These are phyloP conservation scores for Millerago galiae DNA, from an alignment of 805 yeast genomes.

Conservation along the genomic window DNA sequence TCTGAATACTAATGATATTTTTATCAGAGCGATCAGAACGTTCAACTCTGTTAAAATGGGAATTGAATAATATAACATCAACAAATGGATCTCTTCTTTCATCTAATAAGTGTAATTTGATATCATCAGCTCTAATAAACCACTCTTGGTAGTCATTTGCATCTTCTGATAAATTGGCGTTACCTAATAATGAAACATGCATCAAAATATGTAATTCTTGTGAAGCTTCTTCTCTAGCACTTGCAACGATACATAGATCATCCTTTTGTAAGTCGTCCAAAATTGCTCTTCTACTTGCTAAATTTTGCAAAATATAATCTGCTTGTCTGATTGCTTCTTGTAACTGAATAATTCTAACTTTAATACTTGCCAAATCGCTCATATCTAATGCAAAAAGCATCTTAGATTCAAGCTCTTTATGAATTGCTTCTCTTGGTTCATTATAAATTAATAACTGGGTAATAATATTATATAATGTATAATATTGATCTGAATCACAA, in stretches of 20 bases:
- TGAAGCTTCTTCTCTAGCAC: slow-evolving; percentile 29
- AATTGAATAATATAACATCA: slow-evolving; percentile 59
- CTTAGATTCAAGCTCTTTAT: slow-evolving; percentile 57
- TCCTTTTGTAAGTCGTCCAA: slow-evolving; percentile 43
- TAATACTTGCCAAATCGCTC: slow-evolving; percentile 47
- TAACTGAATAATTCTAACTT: slow-evolving; percentile 39
- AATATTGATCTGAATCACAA: slow-evolving; percentile 71
- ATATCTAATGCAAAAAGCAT: slow-evolving; percentile 66
- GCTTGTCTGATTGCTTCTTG: slow-evolving; percentile 43
- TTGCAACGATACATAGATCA: slow-evolving; percentile 36
- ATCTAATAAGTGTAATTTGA: slow-evolving; percentile 64
- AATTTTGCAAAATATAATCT: slow-evolving; percentile 36
- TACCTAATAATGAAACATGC: slow-evolving; percentile 34
- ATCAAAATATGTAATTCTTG: slow-evolving; percentile 40
- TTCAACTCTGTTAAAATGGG: slow-evolving; percentile 56
- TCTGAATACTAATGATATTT: slow-evolving; percentile 51
- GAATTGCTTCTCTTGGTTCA: slow-evolving; percentile 59
- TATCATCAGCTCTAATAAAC: slow-evolving; percentile 59
- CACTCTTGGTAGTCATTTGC: slow-evolving; percentile 44
- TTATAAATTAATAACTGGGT: slow-evolving; percentile 61
- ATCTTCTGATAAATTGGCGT: slow-evolving; percentile 21
- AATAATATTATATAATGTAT: slow-evolving; percentile 54
- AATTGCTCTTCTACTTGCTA: slow-evolving; percentile 40
- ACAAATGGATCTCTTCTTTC: slow-evolving; percentile 56
- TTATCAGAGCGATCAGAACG: slow-evolving; percentile 60